Conservation (phyloP, 108 stramenopile species). For the Pelagomonas calceolata region DNA sequence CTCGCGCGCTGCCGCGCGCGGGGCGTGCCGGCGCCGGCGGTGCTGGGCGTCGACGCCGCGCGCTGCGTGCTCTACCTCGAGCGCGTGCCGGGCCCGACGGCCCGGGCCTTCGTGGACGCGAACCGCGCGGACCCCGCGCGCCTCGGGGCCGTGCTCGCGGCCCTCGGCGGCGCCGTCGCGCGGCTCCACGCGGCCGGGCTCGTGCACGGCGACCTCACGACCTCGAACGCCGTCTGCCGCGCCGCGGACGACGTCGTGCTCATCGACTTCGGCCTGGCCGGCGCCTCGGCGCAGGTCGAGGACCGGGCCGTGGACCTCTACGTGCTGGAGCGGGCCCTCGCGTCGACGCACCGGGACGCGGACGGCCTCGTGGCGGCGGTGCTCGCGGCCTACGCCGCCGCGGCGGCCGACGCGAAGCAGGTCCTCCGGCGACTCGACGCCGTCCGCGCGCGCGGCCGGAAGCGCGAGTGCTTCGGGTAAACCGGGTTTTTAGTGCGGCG, state of each 20-base stretch:
- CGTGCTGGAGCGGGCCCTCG: constrained; percentile 83
- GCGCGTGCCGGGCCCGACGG: constrained; percentile 29
- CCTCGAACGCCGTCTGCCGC: constrained; percentile 72
- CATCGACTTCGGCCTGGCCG: constrained; percentile 87
- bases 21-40: constrained; percentile 48
- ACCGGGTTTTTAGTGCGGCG: too few relatives aligned
- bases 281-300: constrained; percentile 53
- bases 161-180: constrained; percentile 64
- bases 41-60: constrained; percentile 50
- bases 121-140: not conserved
- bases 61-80: constrained; percentile 36
- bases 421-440: constrained; percentile 58
- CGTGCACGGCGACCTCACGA: constrained; percentile 91
- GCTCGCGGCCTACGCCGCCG: constrained; percentile 36
- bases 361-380: constrained; percentile 56
- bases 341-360: constrained; percentile 73
- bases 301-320: constrained; percentile 95
- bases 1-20: constrained; percentile 42
- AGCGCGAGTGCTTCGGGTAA: constrained; percentile 87
- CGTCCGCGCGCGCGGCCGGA: constrained; percentile 72
- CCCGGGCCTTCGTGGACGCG: constrained; percentile 27
- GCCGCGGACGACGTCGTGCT: constrained; percentile 31
- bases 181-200: constrained; percentile 72
- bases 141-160: constrained; percentile 9
- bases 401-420: not conserved